phyloP scores from a whole-genome alignment of 1,139 yeast species.

The Kurtzmaniella quercitrusa region DNA sequence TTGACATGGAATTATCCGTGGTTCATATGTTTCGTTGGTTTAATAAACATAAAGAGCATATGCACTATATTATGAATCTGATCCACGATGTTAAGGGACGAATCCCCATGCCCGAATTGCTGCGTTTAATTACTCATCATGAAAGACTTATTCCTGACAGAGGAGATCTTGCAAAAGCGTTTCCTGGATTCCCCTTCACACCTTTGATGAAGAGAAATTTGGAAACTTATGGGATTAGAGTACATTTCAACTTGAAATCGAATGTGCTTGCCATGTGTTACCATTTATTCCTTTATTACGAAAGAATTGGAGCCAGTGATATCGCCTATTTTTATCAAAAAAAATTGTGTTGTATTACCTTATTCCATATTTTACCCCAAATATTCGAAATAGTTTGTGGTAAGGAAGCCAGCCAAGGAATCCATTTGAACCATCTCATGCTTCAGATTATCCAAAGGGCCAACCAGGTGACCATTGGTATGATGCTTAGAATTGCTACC shows the following conservation, averaged over 20 bases:
- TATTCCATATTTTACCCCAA: slow-evolving; percentile 18
- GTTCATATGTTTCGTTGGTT: slow-evolving; percentile 6
- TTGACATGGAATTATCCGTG: slow-evolving; percentile 6
- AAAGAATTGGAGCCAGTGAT: slow-evolving; percentile 13
- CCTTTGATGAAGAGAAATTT: slow-evolving; percentile 1
- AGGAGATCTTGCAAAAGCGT: neutral
- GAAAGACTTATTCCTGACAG: neutral
- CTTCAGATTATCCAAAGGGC: slow-evolving; percentile 22
- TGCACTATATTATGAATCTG: slow-evolving; percentile 1
- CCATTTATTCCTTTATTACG: slow-evolving; percentile 24
- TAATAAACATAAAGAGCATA: neutral
- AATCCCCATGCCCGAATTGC: neutral
- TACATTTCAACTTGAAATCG: slow-evolving; percentile 17
- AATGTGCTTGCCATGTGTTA: slow-evolving; percentile 23
- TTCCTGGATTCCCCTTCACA: neutral
- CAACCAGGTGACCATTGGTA: slow-evolving; percentile 21
- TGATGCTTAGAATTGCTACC: slow-evolving; percentile 20
- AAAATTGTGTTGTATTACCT: slow-evolving; percentile 14
- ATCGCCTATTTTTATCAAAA: slow-evolving; percentile 15
- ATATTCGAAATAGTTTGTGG: slow-evolving; percentile 20
- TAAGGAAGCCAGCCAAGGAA: slow-evolving; percentile 18
- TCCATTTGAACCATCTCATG: slow-evolving; percentile 22
- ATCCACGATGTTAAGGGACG: slow-evolving; percentile 2
- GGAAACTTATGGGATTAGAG: slow-evolving; percentile 7
- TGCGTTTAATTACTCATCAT: neutral